These are phyloP conservation scores for Kappamyces sp. DNA, from an alignment of 192 early-diverging fungal species.

Conservation along the genomic window DNA sequence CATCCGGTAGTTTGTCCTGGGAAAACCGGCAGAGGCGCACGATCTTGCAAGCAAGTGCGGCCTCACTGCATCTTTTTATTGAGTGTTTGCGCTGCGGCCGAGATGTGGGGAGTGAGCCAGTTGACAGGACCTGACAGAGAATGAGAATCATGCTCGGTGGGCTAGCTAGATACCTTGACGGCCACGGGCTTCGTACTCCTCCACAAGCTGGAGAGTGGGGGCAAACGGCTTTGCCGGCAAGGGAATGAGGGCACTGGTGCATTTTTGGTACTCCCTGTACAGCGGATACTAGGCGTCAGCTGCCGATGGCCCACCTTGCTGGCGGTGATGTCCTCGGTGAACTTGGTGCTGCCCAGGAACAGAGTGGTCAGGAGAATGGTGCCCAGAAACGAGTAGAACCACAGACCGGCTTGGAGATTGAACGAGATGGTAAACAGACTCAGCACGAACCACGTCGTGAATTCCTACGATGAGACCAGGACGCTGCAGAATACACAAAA, in stretches of 20 bases:
- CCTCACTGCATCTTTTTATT: too few relatives aligned
- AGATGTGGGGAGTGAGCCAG: too few relatives aligned
- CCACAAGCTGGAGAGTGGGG: too few relatives aligned
- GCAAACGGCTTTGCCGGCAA: not conserved
- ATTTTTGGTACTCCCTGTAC: slow-evolving; percentile 45
- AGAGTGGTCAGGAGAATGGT: slow-evolving; percentile 50
- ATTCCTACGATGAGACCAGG: slow-evolving; percentile 25
- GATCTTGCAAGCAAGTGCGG: too few relatives aligned
- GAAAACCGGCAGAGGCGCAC: too few relatives aligned
- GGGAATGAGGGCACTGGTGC: not conserved
- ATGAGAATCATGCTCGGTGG: too few relatives aligned
- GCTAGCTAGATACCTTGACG: too few relatives aligned
- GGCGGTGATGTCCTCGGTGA: slow-evolving; percentile 48
- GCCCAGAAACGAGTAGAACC: slow-evolving; percentile 39
- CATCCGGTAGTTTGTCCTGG: too few relatives aligned
- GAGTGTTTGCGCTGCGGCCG: too few relatives aligned
- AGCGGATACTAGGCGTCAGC: slow-evolving; percentile 49
- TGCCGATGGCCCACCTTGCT: slow-evolving; percentile 29
- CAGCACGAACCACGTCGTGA: slow-evolving; percentile 25
- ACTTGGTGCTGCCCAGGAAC: slow-evolving; percentile 51
- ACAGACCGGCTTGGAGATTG: not conserved
- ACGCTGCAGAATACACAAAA: slow-evolving; percentile 57
- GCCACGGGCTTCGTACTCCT: too few relatives aligned
- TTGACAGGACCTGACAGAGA: too few relatives aligned
- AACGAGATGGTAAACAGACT: slow-evolving; percentile 5